Conservation (phyloP, 2,329 filamentous ascomycete species). For the Sphaerulina populicola region DNA sequence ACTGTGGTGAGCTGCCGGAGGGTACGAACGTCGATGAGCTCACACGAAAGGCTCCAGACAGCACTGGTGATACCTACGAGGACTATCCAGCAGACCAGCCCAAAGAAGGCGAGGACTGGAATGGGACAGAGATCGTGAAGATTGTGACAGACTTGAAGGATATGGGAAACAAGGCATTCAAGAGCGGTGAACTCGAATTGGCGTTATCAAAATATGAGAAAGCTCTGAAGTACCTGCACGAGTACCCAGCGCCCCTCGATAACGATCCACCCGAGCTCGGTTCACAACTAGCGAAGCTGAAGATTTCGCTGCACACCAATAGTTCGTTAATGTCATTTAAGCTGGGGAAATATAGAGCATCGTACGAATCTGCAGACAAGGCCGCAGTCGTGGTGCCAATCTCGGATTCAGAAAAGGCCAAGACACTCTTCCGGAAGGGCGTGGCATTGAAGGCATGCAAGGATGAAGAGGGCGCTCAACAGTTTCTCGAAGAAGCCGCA, state of each 20-base stretch:
- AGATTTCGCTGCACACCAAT: conserved; percentile 83
- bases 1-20: conserved; percentile 75
- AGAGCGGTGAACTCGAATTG: conserved; percentile 59
- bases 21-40: conserved; percentile 60
- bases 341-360: conserved; percentile 62
- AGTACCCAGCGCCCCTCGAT: conserved; percentile 64
- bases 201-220: conserved; percentile 93
- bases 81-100: conserved; percentile 85
- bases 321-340: conserved; percentile 79
- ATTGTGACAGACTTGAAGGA: conserved; percentile 82
- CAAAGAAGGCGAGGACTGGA: conserved; percentile 48
- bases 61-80: conserved; percentile 83
- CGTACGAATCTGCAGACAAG: conserved; percentile 58
- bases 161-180: conserved; percentile 88
- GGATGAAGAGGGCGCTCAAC: conserved; percentile 68
- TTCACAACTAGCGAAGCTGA: conserved; percentile 60
- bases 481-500: conserved; percentile 38
- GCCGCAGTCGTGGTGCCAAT: conserved; percentile 60
- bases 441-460: conserved; percentile 66
- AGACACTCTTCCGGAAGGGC: conserved; percentile 78
- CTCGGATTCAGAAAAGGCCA: conserved; percentile 71
- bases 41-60: conserved; percentile 62
- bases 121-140: conserved; percentile 60
- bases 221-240: conserved; percentile 77
- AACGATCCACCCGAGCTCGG: conserved; percentile 62